Conservation (phyloP, 2,329 filamentous ascomycete species). For the Penicillium sp. region DNA sequence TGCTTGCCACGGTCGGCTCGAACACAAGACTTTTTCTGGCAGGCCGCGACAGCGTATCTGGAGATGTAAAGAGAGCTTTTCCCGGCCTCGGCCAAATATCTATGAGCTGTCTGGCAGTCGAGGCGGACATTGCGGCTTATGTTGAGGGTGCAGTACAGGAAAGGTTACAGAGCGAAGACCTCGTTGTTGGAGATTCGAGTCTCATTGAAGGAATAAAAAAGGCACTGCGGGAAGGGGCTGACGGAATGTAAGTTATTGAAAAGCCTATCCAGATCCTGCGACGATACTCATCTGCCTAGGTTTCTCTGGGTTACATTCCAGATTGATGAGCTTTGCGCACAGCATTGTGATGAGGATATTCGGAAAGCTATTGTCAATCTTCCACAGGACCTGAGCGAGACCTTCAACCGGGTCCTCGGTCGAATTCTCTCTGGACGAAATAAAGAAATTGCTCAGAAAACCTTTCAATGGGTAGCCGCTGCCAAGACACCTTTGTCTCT, state of each 20-base stretch:
- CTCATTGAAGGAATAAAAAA: slow-evolving; percentile 1
- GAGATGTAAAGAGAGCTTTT: not conserved
- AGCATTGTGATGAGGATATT: not conserved
- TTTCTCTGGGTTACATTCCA: slow-evolving; percentile 5
- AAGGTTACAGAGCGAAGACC: not conserved
- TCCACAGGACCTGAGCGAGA: not conserved
- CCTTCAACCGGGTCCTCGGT: slow-evolving; percentile 1
- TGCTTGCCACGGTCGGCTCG: not conserved
- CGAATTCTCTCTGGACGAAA: not conserved
- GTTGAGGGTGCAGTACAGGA: not conserved
- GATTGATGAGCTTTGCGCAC: not conserved
- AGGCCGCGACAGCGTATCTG: not conserved
- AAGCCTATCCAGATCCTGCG: not conserved
- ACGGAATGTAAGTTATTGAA: not conserved
- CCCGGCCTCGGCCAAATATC: not conserved
- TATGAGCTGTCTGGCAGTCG: not conserved
- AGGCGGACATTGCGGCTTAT: not conserved
- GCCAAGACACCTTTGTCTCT: not conserved
- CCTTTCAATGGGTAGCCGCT: not conserved
- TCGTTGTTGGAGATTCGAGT: not conserved
- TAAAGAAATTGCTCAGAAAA: not conserved
- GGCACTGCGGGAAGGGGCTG: not conserved
- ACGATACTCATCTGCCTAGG: not conserved
- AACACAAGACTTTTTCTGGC: not conserved
- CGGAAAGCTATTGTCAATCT: not conserved